Evolutionary conservation across 73 alveolate genomes (phyloP).

Genomic region (Tetrahymena borealis): DNA sequence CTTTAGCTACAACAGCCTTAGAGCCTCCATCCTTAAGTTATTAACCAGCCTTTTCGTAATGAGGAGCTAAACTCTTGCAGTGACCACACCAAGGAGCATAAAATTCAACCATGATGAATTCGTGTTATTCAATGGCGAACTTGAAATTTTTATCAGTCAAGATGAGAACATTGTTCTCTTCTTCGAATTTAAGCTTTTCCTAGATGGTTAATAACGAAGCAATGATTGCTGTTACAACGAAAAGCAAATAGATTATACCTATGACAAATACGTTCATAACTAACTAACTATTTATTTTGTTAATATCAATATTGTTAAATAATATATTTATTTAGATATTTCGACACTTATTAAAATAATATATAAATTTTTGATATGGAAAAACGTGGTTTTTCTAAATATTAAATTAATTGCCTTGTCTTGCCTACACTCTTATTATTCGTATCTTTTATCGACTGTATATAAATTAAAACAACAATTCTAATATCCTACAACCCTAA

Average conservation of each 20-base stretch:
- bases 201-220: neutral
- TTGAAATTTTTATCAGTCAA: conserved; percentile 60
- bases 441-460: neutral
- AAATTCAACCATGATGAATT: conserved; percentile 61
- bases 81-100: conserved; percentile 95
- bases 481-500: neutral
- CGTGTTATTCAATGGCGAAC: conserved; percentile 45
- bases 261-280: neutral
- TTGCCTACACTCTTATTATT: neutral
- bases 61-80: conserved; percentile 77
- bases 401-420: neutral
- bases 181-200: conserved; percentile 20
- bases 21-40: conserved; percentile 49
- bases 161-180: conserved; percentile 74
- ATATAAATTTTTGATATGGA: neutral
- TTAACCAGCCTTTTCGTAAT: conserved; percentile 68
- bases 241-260: neutral
- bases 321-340: neutral
- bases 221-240: neutral
- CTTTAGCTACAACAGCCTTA: conserved; percentile 58
- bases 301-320: neutral
- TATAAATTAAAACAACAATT: neutral
- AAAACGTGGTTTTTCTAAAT: neutral
- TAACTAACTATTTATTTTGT: neutral
- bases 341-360: too few species aligned